Percentiles rank a stretch among this genome's conserved stretches.
These are phyloP conservation scores for Schwanniomyces yamadae DNA, from an alignment of 805 yeast species.

Conservation along the genomic window DNA sequence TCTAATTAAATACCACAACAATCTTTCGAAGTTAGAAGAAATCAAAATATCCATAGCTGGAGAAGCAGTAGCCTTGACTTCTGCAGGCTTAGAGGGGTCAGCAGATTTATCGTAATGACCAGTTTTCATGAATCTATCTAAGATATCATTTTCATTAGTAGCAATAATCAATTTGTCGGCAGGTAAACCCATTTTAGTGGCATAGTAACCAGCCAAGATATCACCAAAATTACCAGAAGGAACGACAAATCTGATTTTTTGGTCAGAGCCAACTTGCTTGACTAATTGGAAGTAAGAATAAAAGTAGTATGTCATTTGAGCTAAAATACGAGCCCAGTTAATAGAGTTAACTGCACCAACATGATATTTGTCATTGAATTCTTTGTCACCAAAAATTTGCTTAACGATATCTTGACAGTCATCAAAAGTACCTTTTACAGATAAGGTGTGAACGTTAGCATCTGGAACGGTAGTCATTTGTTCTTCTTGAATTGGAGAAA, in stretches of 20 bases:
- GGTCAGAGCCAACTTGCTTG: constrained; percentile 27
- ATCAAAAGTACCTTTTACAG: constrained; percentile 95
- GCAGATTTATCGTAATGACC: constrained; percentile 79
- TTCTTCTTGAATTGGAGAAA: constrained; percentile 95
- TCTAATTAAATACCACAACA: constrained; percentile 89
- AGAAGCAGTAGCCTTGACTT: constrained; percentile 84
- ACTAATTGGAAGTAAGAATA: constrained; percentile 78
- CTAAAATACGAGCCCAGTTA: constrained; percentile 98
- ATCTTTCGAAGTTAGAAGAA: constrained; percentile 94
- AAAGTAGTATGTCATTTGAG: constrained; percentile 96
- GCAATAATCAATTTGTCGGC: constrained; percentile 85
- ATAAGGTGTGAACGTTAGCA: constrained; percentile 87
- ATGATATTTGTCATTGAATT: constrained; percentile 85
- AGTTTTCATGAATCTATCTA: constrained; percentile 85
- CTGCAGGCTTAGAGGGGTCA: constrained; percentile 37
- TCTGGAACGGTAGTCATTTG: constrained; percentile 98
- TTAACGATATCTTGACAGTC: constrained; percentile 98
- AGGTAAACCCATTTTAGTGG: constrained; percentile 94
- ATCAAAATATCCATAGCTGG: constrained; percentile 99
- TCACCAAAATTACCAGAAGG: constrained; percentile 99
- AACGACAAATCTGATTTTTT: constrained; percentile 77
- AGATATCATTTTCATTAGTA: constrained; percentile 92
- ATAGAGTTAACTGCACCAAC: constrained; percentile 98
- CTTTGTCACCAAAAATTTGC: constrained; percentile 84
- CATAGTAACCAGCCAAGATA: constrained; percentile 93